Base-by-base conservation (phyloP, 1,284 basidiomycete species). In the Coriolopsis trogii region DNA sequence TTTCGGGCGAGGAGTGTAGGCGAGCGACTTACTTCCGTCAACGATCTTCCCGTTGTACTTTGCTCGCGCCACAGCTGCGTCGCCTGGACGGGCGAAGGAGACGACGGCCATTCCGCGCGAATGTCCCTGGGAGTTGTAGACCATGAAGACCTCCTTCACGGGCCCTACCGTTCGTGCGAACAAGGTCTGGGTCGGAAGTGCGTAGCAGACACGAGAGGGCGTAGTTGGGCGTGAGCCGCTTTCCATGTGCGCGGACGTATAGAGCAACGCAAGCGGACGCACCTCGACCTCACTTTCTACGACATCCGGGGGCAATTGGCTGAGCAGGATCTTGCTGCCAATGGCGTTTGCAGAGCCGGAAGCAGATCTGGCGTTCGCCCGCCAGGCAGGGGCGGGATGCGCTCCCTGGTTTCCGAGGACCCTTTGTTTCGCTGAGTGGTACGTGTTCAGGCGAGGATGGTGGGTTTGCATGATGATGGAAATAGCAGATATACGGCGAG, bases 81-180 rank as follows among this genome's bases (percentile, higher is more conserved):
- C 85, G 1, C 73, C 80, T 4, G 77, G 58, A 29, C 82, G 76
- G 57, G 81, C 76, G 62, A 90, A 90, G 0, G 73, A 62, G 2
- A 90, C 82, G 16, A 90, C 68, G 2, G 87, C 87, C 85, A 89
- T 89, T 13, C 87, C 87, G 61, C 86, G 87, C 41, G 87, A 86
- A 49, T 73, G 75, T 0, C 81, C 87, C 60, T 87, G 82, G 3
- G 77, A 80, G 66, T 89, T 90, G 71, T 87, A 85, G 13, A 89
- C 76, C 59, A 90, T 63, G 56, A 89, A 84, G 24, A 73, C 75
- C 25, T 89, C 85, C 62, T 77, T 82, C 52, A 89, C 66, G 0
- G 87, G 85, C 1, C 88, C 88, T 26, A 91, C 77, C 0, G 88
- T 90, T 68, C 85, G 88, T 53, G 72, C 77, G 67, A 90, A 89